A percentile compares a stretch with the other conserved stretches of the same genome.
These are phyloP conservation scores for Skeletonema menzelii DNA, from an alignment of 108 stramenopile genomes.

Conservation along the genomic window DNA sequence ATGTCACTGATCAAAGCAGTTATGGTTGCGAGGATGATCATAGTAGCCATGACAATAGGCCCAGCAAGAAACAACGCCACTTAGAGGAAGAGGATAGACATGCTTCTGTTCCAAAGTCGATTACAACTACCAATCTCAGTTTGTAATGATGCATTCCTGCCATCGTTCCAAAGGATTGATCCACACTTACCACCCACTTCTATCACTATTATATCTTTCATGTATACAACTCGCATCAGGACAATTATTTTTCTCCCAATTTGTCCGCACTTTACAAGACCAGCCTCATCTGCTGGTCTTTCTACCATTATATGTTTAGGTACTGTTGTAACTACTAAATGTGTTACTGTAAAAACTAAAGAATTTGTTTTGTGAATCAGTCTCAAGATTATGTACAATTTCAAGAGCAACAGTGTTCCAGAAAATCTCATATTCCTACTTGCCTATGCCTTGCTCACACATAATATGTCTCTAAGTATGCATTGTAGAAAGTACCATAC, in stretches of 20 bases:
- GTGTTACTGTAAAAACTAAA: neutral
- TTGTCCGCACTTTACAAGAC: neutral
- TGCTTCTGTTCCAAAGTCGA: conserved; percentile 27
- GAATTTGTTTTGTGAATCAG: too few relatives aligned
- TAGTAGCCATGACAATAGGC: conserved; percentile 7
- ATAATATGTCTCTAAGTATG: too few relatives aligned
- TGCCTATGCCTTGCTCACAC: too few relatives aligned
- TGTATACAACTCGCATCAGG: neutral
- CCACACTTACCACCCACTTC: neutral
- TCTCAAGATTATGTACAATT: too few relatives aligned
- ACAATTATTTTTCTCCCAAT: neutral
- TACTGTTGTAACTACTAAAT: neutral
- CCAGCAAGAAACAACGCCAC: conserved; percentile 24
- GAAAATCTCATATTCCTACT: too few relatives aligned
- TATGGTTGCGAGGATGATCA: conserved; percentile 42
- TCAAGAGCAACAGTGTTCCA: too few relatives aligned
- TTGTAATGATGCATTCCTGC: neutral
- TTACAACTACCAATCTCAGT: conserved; percentile 37
- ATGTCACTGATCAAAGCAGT: conserved; percentile 46
- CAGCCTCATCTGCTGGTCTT: neutral
- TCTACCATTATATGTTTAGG: neutral
- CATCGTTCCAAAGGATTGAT: neutral
- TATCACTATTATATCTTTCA: neutral
- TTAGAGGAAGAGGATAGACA: conserved; percentile 13
- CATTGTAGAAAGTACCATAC: too few relatives aligned